Evolutionary conservation across 345 rosid genomes (phyloP).

Genomic region (Excoecaria cochinchinensis): DNA sequence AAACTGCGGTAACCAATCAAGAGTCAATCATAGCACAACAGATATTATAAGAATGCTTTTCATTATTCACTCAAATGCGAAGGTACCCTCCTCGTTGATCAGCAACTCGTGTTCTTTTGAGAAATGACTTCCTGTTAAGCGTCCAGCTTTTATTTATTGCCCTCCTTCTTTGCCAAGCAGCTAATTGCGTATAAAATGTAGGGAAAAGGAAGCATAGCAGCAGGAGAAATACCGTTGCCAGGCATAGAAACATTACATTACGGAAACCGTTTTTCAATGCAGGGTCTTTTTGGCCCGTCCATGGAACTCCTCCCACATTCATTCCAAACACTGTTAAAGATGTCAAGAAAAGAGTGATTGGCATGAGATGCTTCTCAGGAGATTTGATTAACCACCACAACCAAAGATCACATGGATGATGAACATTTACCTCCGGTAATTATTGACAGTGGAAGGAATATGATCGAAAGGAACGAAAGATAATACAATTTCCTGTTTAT

Average conservation of each 20-base stretch:
- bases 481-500: slow-evolving; percentile 89
- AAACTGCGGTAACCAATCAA: not conserved
- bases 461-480: slow-evolving; percentile 88
- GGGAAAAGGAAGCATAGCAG: slow-evolving; percentile 77
- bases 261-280: slow-evolving; percentile 66
- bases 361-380: not conserved
- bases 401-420: not conserved
- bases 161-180: slow-evolving; percentile 55
- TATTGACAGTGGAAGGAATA: slow-evolving; percentile 88
- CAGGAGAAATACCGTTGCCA: slow-evolving; percentile 50
- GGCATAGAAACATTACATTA: slow-evolving; percentile 78
- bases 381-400: not conserved
- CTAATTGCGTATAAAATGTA: slow-evolving; percentile 39
- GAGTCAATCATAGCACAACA: too few relatives aligned
- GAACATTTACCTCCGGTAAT: slow-evolving; percentile 80
- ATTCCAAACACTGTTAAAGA: slow-evolving; percentile 75
- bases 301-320: slow-evolving; percentile 99
- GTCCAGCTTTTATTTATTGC: slow-evolving; percentile 66
- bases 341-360: not conserved
- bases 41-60: not conserved
- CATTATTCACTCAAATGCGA: slow-evolving; percentile 45
- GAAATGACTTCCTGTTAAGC: slow-evolving; percentile 63
- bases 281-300: slow-evolving; percentile 79
- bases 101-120: slow-evolving; percentile 41
- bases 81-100: slow-evolving; percentile 72